These are phyloP conservation scores for Fusarium staphyleae DNA, from an alignment of 2,329 filamentous ascomycete species.

Conservation along the genomic window DNA sequence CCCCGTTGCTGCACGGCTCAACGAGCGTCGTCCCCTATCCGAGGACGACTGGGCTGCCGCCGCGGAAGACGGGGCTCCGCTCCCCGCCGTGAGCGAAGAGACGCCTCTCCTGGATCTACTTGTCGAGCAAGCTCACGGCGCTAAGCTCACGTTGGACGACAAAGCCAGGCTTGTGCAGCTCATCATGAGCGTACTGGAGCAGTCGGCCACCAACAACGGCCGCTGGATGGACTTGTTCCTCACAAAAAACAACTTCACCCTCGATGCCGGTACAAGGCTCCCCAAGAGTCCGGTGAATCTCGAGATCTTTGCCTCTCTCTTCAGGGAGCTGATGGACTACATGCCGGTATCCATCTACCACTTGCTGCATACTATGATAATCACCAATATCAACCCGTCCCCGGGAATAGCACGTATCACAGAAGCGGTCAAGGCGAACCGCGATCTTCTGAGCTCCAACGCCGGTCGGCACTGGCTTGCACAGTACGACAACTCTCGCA, in stretches of 20 bases:
- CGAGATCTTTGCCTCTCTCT: slow-evolving; percentile 12
- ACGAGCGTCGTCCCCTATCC: slow-evolving; percentile 39
- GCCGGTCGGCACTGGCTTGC: slow-evolving; percentile 44
- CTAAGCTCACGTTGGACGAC: slow-evolving; percentile 1
- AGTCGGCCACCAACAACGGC: slow-evolving; percentile 41
- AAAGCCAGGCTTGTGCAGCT: slow-evolving; percentile 33
- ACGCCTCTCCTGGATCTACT: slow-evolving; percentile 15
- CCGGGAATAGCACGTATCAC: slow-evolving; percentile 36
- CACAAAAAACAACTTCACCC: slow-evolving; percentile 38
- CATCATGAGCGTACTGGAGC: slow-evolving; percentile 35
- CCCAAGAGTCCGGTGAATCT: slow-evolving; percentile 37
- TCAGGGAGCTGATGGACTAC: slow-evolving; percentile 15
- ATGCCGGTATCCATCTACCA: slow-evolving; percentile 30
- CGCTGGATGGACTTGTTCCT: slow-evolving; percentile 47
- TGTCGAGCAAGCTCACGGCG: background rate
- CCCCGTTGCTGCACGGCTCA: slow-evolving; percentile 42
- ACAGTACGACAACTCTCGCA: slow-evolving; percentile 24
- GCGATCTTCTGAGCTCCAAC: slow-evolving; percentile 39
- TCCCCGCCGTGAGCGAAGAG: slow-evolving; percentile 21
- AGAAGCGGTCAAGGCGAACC: slow-evolving; percentile 31
- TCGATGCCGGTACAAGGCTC: slow-evolving; percentile 31
- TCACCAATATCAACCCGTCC: slow-evolving; percentile 38
- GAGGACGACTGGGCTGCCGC: slow-evolving; percentile 42
- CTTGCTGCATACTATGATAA: slow-evolving; percentile 22
- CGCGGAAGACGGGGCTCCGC: background rate